Base-by-base conservation (phyloP, 352 stramenopile species). In the Pythium dissimile region DNA sequence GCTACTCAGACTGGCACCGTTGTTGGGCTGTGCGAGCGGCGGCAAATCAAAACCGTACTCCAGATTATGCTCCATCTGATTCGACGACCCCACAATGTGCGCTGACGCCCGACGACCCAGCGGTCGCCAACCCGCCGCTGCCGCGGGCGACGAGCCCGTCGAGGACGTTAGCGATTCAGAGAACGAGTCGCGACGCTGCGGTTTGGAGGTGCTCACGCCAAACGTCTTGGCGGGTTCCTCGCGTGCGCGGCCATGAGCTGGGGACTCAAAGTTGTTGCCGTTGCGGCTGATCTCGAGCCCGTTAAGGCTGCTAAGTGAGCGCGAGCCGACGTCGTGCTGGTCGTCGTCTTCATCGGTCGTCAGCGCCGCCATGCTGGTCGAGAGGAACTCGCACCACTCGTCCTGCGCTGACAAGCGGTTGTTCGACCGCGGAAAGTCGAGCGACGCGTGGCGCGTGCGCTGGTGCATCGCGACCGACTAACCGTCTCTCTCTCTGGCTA, bases 331-430 rank as follows among this genome's bases (percentile, higher is more conserved):
- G 49, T 63, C 61, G 18, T 62, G 26, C 18, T 54, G 49, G 20
- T 67, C 62, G 20, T 71, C 52, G 38, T 71, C 63, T 18, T 71
- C 63, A 24, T 72, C 64, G 2, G 64, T 68, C 48, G 66, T 70
- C 16, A 73, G 50, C 30, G 66, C 66, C 26, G 56, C 39, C 66
- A 73, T 70, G 45, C 66, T 70, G 10, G 61, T 53, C 13, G 66
- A 73, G 42, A 73, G 62, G 30, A 73, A 73, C 55, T 73, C 66
- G 24, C 43, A 55, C 66, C 66, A 73, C 46, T 73, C 66, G 3
- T 72, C 64, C 38, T 71, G 56, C 47, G 55, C 45, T 34, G 63
- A 66, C 34, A 71, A 21, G 41, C 56, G 63, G 38, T 59, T 50
- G 45, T 55, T 60, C 10, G 54, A 53, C 16, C 63, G 63, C 30